Percentiles rank a stretch among this genome's conserved stretches.
phyloP scores from a whole-genome alignment of 345 rosid genomes.

The Euphorbia peplus region DNA sequence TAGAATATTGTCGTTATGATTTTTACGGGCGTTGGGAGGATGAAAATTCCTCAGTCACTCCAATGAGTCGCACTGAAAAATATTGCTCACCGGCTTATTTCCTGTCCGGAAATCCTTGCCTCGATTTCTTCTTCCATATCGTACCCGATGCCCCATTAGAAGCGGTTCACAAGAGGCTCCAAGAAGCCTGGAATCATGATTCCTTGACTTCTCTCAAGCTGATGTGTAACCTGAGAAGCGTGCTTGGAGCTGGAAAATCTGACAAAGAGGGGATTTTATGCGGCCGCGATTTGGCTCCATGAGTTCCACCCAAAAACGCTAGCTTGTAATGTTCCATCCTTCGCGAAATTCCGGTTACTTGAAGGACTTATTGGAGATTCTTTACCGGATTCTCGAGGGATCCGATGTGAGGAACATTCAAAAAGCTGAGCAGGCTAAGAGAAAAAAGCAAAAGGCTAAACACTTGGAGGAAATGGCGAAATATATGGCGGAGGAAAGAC shows the following conservation, averaged over 20 bases:
- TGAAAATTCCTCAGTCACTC: too few relatives aligned
- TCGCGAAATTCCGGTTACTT: too few relatives aligned
- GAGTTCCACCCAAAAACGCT: slow-evolving; percentile 55
- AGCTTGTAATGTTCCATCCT: slow-evolving; percentile 16
- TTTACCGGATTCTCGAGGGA: too few relatives aligned
- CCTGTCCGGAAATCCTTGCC: slow-evolving; percentile 41
- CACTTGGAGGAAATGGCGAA: too few relatives aligned
- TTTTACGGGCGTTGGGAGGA: too few relatives aligned
- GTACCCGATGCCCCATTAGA: slow-evolving; percentile 44
- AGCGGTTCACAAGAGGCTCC: slow-evolving; percentile 26
- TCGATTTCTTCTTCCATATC: slow-evolving; percentile 58
- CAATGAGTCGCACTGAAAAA: neutral
- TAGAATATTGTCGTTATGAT: too few relatives aligned
- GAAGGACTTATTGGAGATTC: too few relatives aligned
- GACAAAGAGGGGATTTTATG: slow-evolving; percentile 62
- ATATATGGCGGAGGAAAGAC: too few relatives aligned
- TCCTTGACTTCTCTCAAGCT: slow-evolving; percentile 53
- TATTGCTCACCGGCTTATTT: neutral
- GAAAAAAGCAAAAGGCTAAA: too few relatives aligned
- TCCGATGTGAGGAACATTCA: too few relatives aligned
- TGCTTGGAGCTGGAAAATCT: slow-evolving; percentile 57
- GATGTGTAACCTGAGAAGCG: slow-evolving; percentile 58
- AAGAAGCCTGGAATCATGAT: slow-evolving; percentile 40
- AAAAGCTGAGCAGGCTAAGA: too few relatives aligned
- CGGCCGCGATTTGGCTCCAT: slow-evolving; percentile 60